Evolutionary conservation across 768 basidiomycete genomes (phyloP), one percentile per base, ranked within the genome.

Genomic region (Crassisporium funariophilum): DNA sequence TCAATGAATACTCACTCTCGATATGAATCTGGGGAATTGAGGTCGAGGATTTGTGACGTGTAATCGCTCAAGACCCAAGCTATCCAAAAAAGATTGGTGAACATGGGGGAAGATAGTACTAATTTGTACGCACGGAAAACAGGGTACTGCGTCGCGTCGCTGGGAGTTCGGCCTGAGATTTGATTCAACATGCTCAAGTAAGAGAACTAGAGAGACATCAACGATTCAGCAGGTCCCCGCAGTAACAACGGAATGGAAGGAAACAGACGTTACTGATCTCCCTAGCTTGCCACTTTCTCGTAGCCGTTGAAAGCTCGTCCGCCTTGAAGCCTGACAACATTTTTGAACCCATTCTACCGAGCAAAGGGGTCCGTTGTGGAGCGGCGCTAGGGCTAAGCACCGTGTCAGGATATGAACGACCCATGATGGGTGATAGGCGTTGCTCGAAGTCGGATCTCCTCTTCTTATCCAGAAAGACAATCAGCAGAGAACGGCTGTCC

Each of bases 111-210:
- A 12, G 31, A 29, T 22, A 41, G n/a, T 25, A 2, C 10, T 2
- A 24, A 36, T 12, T 15, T 19, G 11, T 8, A 66, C 87, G 40
- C 57, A 91, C 89, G 90, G 53, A 91, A 94, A 6, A 95, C 82
- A 0, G 93, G 94, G 66, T 94, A 97, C 56, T 95, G 92, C 0
- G 95, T 95, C 8, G 94, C 91, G 70, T 97, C 94, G 59, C 87
- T 92, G 1, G 93, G 92, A 3, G 94, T 97, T 16, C 94, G 79
- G 34, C 94, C 93, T 3, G 94, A 95, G 16, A 91, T 79, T 62
- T 95, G 92, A 56, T 97, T 97, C 44, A 97, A 69, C 45, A 97
- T 82, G 50, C 88, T 86, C 40, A 95, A 67, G 64, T 95, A 95
- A 1, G 89, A 86, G 63, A 91, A 95, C 92, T 95, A 46, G 22